Base-by-base conservation (phyloP, 768 basidiomycete genomes). In the Tulasnella sp. region DNA sequence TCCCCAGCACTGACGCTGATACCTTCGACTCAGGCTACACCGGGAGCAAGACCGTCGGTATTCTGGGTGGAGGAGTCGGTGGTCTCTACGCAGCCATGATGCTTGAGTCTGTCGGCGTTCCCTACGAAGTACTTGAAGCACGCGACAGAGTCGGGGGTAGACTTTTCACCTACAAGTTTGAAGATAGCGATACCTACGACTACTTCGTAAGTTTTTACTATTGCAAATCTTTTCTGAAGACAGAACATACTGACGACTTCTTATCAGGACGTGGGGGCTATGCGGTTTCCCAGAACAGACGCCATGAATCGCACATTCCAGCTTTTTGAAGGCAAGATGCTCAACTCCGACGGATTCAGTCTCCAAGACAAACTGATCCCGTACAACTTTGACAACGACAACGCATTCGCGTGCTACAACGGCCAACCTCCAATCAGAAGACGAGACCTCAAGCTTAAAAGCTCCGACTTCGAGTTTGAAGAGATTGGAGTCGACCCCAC, bases 21-120 rank as follows among this genome's bases (percentile, higher is more conserved):
- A 12, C 66, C 17, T 26, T 37, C 66, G 17, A 35, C 5, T 37
- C 37, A 17, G 35, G 26, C 9, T 11, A 37, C 12, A 1, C 11
- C 8, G 66, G n/a, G 66, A 42, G 47, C 67, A 80, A 84, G 32
- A 80, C 52, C 5, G 79, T 82, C 63, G 78, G 78, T 11, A 82
- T 82, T 52, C 62, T 82, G 52, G 81, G 81, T 17, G 82, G 81
- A 7, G 82, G 79, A 34, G 76, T 65, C 3, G 76, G 74, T 16
- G 83, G 83, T n/a, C 77, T 84, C 11, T 83, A 83, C 76, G 76
- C 81, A 0, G 85, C 83, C 1, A 76, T 85, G 77, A 83, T 86
- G 0, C 79, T 86, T 11, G 80, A 85, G 35, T 77, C 76, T 7
- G 78, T 84, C 7, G 80, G 76, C 0, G 81, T 85, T 75, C 72